Conservation (phyloP, 192 early-diverging fungal genomes). For the Chytriomyces sp. region DNA sequence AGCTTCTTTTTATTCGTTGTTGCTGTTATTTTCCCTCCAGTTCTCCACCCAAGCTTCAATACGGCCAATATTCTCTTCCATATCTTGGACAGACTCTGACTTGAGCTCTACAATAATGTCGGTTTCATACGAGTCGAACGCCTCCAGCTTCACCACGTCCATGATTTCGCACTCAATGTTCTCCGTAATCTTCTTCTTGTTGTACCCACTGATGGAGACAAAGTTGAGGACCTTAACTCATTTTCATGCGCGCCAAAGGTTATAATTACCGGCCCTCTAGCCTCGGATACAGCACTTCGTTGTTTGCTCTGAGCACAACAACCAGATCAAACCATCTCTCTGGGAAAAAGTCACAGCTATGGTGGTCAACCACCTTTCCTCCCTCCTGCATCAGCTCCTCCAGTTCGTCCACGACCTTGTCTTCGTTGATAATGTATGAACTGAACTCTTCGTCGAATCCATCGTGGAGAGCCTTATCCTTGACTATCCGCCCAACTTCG, state of each 20-base stretch:
- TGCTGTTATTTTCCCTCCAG: constrained; percentile 17
- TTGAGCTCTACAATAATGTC: constrained; percentile 82
- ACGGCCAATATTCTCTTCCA: constrained; percentile 88
- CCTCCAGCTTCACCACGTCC: constrained; percentile 92
- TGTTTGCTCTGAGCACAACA: constrained; percentile 85
- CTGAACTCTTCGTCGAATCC: constrained; percentile 88
- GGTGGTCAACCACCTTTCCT: constrained; percentile 90
- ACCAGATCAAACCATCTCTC: constrained; percentile 98
- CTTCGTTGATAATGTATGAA: constrained; percentile 89
- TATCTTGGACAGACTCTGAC: constrained; percentile 83
- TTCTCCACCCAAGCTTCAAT: constrained; percentile 68
- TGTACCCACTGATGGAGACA: constrained; percentile 58
- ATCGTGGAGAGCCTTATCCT: constrained; percentile 82
- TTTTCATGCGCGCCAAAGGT: background rate
- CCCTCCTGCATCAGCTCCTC: constrained; percentile 80
- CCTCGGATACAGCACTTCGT: constrained; percentile 76
- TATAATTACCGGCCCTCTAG: constrained; percentile 72
- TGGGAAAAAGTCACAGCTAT: constrained; percentile 94
- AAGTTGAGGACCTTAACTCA: background rate
- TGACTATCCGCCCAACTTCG: constrained; percentile 86
- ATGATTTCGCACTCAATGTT: constrained; percentile 98
- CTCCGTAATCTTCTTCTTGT: constrained; percentile 81
- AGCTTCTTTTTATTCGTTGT: background rate
- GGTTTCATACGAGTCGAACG: constrained; percentile 77
- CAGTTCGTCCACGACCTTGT: constrained; percentile 92